phyloP scores from a whole-genome alignment of 768 basidiomycete genomes.

The Leccinellum luteum region DNA sequence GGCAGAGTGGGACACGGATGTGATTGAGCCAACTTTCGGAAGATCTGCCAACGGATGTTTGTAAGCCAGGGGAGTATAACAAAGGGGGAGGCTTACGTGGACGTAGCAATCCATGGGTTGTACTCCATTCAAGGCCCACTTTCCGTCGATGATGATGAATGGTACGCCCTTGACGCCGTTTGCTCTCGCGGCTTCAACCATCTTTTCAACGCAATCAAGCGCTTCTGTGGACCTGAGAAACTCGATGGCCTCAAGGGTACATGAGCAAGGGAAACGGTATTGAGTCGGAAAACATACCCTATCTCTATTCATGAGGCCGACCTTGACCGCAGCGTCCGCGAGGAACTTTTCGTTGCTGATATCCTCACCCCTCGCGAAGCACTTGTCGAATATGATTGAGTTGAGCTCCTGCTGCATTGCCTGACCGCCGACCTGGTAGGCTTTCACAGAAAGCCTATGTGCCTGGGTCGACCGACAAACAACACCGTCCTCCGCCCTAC shows the following conservation, averaged over 20 bases:
- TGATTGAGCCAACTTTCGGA: conserved; percentile 30
- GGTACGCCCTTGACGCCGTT: conserved; percentile 52
- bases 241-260: conserved; percentile 30
- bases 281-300: conserved; percentile 29
- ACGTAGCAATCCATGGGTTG: conserved; percentile 41
- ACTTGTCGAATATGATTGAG: conserved; percentile 38
- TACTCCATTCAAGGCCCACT: conserved; percentile 45
- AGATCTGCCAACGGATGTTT: conserved; percentile 21
- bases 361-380: conserved; percentile 41
- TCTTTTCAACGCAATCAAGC: conserved; percentile 39
- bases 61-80: neutral
- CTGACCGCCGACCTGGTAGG: conserved; percentile 41
- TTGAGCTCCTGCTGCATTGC: conserved; percentile 37
- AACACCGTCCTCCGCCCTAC: conserved; percentile 37
- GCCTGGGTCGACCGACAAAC: conserved; percentile 40
- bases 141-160: conserved; percentile 46
- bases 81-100: conserved; percentile 27
- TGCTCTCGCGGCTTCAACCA: conserved; percentile 38
- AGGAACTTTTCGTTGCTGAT: conserved; percentile 36
- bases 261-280: neutral
- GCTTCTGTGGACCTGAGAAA: conserved; percentile 44
- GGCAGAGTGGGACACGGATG: neutral
- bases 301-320: conserved; percentile 38
- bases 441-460: conserved; percentile 45
- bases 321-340: conserved; percentile 35